phyloP scores from a whole-genome alignment of 192 early-diverging fungal species.

The Funneliformis mosseae region DNA sequence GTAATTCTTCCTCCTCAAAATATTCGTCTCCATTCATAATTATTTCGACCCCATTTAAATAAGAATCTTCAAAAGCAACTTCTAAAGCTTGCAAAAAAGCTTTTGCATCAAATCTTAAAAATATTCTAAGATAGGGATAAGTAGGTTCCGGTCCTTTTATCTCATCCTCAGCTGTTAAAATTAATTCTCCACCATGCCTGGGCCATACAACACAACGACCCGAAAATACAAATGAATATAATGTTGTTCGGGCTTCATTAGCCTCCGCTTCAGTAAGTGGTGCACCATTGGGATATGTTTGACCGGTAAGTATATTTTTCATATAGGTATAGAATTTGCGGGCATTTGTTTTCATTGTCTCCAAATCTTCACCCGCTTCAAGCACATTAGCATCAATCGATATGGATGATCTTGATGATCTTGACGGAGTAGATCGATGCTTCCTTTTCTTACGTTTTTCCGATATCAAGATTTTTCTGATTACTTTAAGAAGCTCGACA shows the following conservation, averaged over 20 bases:
- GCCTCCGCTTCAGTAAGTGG: conserved; percentile 43
- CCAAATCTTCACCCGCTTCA: conserved; percentile 16
- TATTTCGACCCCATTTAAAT: conserved; percentile 55
- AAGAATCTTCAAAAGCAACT: conserved; percentile 61
- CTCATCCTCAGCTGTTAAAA: conserved; percentile 57
- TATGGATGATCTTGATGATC: neutral
- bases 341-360: conserved; percentile 43
- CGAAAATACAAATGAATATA: conserved; percentile 65
- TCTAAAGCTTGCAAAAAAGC: conserved; percentile 56
- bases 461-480: conserved; percentile 46
- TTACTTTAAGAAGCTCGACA: conserved; percentile 57
- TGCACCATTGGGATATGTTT: conserved; percentile 52
- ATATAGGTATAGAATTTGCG: conserved; percentile 59
- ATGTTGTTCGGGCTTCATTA: conserved; percentile 52
- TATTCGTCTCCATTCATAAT: conserved; percentile 40
- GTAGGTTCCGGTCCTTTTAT: conserved; percentile 57
- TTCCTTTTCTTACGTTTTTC: conserved; percentile 33
- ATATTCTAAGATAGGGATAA: conserved; percentile 59
- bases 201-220: conserved; percentile 66
- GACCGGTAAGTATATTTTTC: conserved; percentile 51
- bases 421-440: conserved; percentile 13
- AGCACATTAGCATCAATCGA: neutral
- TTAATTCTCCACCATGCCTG: conserved; percentile 51
- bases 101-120: conserved; percentile 55
- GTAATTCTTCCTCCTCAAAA: conserved; percentile 51